Evolutionary conservation across 108 stramenopile genomes (phyloP).

Genomic region (Nitzschia sp.): DNA sequence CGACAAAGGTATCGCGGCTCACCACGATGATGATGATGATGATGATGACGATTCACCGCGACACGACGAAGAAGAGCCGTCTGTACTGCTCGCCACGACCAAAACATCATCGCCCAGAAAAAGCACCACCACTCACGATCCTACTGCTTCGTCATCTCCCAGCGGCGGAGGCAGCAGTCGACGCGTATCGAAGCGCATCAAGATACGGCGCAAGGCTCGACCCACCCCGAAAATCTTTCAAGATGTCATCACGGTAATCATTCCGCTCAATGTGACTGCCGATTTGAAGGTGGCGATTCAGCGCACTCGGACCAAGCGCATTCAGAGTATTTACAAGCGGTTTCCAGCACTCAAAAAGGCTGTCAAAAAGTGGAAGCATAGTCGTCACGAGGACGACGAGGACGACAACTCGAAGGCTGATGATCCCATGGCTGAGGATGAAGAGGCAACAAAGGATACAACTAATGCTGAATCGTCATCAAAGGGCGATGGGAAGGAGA

Average conservation of each 20-base stretch:
- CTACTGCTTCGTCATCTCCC: too few relatives aligned
- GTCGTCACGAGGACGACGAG: background rate
- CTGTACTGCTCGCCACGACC: too few relatives aligned
- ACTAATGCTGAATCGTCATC: slow-evolving; percentile 3
- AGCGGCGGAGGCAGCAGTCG: too few relatives aligned
- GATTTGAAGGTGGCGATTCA: slow-evolving; percentile 77
- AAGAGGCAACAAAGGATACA: slow-evolving; percentile 1
- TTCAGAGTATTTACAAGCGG: slow-evolving; percentile 39
- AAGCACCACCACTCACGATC: too few relatives aligned
- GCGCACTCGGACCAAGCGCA: slow-evolving; percentile 61
- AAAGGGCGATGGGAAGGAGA: slow-evolving; percentile 17
- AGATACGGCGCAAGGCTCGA: slow-evolving; percentile 4
- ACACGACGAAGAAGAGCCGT: too few relatives aligned
- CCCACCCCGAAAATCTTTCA: slow-evolving; percentile 44
- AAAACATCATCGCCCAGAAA: too few relatives aligned
- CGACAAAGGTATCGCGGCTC: too few relatives aligned
- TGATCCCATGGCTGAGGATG: slow-evolving; percentile 14
- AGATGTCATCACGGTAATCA: slow-evolving; percentile 67
- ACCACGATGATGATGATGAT: too few relatives aligned
- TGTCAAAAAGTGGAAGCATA: slow-evolving; percentile 11
- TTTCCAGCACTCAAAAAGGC: slow-evolving; percentile 38
- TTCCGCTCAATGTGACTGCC: slow-evolving; percentile 74
- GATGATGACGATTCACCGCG: too few relatives aligned
- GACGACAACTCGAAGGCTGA: slow-evolving; percentile 10
- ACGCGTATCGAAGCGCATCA: slow-evolving; percentile 18